A percentile compares a stretch with the other conserved stretches of the same genome.
These are phyloP conservation scores for Synchytrium microbalum DNA, from an alignment of 371 early-diverging fungal species.

Conservation along the genomic window DNA sequence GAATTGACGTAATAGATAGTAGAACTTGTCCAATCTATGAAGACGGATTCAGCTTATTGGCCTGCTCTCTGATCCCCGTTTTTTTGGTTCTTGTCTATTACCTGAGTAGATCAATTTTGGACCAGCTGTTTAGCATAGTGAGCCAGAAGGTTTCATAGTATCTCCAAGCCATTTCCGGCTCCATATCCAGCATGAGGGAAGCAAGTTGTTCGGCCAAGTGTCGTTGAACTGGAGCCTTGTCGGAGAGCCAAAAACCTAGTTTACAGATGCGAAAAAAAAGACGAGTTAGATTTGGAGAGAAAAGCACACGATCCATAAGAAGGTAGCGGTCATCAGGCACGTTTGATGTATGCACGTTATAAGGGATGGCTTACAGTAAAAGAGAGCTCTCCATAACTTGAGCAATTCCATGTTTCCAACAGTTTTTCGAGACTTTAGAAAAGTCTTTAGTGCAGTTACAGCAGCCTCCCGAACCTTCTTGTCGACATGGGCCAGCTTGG, in stretches of 20 bases:
- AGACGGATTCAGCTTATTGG: background rate
- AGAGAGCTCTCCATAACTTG: slow-evolving; percentile 90
- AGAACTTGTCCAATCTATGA: slow-evolving; percentile 74
- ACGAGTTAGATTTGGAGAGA: background rate
- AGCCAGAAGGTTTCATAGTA: slow-evolving; percentile 78
- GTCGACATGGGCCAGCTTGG: slow-evolving; percentile 36
- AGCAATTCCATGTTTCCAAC: slow-evolving; percentile 60
- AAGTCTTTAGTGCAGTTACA: slow-evolving; percentile 54
- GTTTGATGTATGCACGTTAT: background rate
- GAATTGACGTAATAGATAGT: slow-evolving; percentile 68
- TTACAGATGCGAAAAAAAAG: background rate
- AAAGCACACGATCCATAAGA: too few species aligned
- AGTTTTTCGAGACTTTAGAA: slow-evolving; percentile 43
- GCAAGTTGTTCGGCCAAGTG: slow-evolving; percentile 74
- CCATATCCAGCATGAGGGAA: slow-evolving; percentile 48
- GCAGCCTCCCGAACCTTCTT: slow-evolving; percentile 81
- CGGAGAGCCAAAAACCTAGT: slow-evolving; percentile 90
- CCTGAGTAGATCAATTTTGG: slow-evolving; percentile 78
- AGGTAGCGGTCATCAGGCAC: too few species aligned
- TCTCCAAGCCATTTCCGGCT: slow-evolving; percentile 37
- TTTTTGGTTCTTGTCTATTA: slow-evolving; percentile 14
- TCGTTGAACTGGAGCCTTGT: slow-evolving; percentile 87
- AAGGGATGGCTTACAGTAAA: slow-evolving; percentile 61
- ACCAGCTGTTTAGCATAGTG: slow-evolving; percentile 76
- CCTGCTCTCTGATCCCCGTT: background rate